Evolutionary conservation across 306 rosid genomes (phyloP).

Genomic region (Prunus mume): DNA sequence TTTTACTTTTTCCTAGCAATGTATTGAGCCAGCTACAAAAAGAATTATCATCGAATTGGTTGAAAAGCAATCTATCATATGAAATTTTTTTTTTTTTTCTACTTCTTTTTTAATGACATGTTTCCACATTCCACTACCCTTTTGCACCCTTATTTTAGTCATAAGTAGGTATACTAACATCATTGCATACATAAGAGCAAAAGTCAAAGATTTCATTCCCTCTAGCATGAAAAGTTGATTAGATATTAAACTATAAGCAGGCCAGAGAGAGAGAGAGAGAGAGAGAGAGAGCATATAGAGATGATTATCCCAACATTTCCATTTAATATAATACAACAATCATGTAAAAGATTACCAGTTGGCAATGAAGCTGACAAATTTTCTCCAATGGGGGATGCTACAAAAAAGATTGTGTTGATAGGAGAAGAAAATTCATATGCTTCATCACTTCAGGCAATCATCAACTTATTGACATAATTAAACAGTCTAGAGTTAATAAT

Average conservation of each 20-base stretch:
- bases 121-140: neutral
- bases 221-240: neutral
- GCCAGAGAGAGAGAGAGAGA: neutral
- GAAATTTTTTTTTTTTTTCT: neutral
- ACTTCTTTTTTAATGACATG: neutral
- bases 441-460: slow-evolving; percentile 67
- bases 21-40: neutral
- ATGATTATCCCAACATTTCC: neutral
- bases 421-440: slow-evolving; percentile 81
- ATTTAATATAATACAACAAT: neutral
- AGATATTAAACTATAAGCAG: neutral
- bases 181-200: neutral
- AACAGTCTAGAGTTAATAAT: neutral
- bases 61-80: neutral
- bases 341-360: slow-evolving; percentile 35
- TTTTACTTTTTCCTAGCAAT: no score
- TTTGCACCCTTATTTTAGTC: neutral
- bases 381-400: slow-evolving; percentile 48
- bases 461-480: slow-evolving; percentile 38
- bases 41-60: neutral
- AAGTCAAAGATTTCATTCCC: neutral
- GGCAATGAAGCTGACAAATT: slow-evolving; percentile 87
- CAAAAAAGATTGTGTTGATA: slow-evolving; percentile 25
- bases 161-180: neutral
- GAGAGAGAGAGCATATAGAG: neutral